Base-by-base conservation (phyloP, 2,329 filamentous ascomycete genomes). In the Proliferodiscus dingleyae region DNA sequence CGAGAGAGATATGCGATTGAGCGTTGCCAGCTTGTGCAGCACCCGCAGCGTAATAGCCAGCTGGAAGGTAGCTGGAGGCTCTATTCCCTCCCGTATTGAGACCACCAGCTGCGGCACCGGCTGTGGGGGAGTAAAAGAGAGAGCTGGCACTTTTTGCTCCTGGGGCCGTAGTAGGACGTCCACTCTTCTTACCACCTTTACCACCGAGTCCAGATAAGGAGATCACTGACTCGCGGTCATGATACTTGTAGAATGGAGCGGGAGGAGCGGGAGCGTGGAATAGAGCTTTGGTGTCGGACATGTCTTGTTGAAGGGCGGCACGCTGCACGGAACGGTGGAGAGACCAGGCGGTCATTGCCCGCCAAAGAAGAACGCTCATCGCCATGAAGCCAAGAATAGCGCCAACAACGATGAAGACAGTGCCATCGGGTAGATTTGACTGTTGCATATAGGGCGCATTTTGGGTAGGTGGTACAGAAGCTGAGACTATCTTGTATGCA, bases 71-170 rank as follows among this genome's bases (percentile, higher is more conserved):
- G n/a, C 74, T 73, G 1, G 88, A 95, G 48, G 78, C 80, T 43
- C 90, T 83, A 56, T 79, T 79, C 37, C 68, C 69, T 30, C 73
- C 68, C 50, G 70, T 68, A 41, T 74, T 71, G 41, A 75, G 71
- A 26, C 73, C 74, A 38, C 72, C 68, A 52, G 72, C 71, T 46
- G 73, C 72, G 6, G 78, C 70, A 30, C 78, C 80, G 1, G 90
- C 90, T 0, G 93, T 97, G 0, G 93, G 93, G 6, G 89, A 95
- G 72, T 95, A 98, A 77, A 98, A 98, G 13, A 97, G 74, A 51
- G 49, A 56, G 10, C 47, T 28, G 21, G 45, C 28, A 30, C 41
- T 50, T 7, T 47, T 41, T n/a, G 48, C 38, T 29, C 64, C 44
- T 37, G 60, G 56, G 47, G 60, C 54, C 13, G 68, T 64, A 1